Conservation (phyloP, 2,329 filamentous ascomycete genomes). For the Pestalotiopsis sp. region DNA sequence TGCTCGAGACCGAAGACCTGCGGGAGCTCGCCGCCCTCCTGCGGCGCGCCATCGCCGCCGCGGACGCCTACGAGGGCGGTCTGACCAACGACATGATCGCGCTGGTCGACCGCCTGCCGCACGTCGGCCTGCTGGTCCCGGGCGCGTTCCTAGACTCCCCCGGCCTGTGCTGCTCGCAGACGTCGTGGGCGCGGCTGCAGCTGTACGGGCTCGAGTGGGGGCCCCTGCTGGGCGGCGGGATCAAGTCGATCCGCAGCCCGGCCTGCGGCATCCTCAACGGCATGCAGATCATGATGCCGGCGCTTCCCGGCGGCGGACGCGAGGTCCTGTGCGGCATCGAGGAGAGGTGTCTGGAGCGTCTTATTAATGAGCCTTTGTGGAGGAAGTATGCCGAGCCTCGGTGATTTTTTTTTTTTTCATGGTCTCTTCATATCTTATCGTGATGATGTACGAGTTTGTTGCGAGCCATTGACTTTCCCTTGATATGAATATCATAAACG, state of each 20-base stretch:
- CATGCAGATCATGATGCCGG: neutral
- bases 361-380: neutral
- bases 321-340: neutral
- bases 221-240: neutral
- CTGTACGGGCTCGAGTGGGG: neutral
- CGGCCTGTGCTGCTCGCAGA: conserved; percentile 1
- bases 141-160: neutral
- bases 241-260: neutral
- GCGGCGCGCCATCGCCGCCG: neutral
- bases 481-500: neutral
- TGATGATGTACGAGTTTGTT: neutral
- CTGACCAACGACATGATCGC: neutral
- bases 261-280: neutral
- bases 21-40: neutral
- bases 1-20: neutral
- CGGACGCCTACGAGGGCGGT: neutral
- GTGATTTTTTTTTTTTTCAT: neutral
- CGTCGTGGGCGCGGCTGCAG: neutral
- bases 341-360: neutral
- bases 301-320: neutral
- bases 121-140: neutral
- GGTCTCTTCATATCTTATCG: neutral
- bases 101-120: neutral
- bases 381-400: neutral
- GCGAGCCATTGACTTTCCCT: neutral